Evolutionary conservation across 2,329 filamentous ascomycete species (phyloP).

Genomic region (Phaeosphaeriaceae sp.): DNA sequence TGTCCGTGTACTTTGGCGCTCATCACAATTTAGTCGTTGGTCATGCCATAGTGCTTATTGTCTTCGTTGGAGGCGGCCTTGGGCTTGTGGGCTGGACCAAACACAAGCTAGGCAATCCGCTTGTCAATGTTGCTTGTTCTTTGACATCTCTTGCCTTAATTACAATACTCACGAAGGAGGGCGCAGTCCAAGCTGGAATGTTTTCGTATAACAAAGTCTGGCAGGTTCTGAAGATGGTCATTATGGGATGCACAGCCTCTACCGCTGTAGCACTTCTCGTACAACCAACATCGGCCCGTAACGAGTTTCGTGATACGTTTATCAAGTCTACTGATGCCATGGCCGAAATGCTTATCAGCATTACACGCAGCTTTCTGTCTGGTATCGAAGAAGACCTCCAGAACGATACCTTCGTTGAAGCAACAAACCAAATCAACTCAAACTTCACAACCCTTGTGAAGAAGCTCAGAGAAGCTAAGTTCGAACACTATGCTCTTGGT

Average conservation of each 20-base stretch:
- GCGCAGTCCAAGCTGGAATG: slow-evolving; percentile 79
- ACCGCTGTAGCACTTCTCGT: slow-evolving; percentile 66
- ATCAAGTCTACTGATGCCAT: slow-evolving; percentile 75
- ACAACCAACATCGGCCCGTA: slow-evolving; percentile 78
- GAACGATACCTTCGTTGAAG: slow-evolving; percentile 67
- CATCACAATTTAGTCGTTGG: slow-evolving; percentile 72
- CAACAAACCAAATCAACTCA: slow-evolving; percentile 68
- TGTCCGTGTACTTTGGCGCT: slow-evolving; percentile 78
- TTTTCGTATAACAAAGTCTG: slow-evolving; percentile 87
- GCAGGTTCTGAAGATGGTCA: slow-evolving; percentile 62
- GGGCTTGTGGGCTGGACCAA: slow-evolving; percentile 90
- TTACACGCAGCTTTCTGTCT: slow-evolving; percentile 82
- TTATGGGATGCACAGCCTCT: slow-evolving; percentile 64
- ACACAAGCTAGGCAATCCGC: slow-evolving; percentile 75
- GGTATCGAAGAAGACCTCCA: slow-evolving; percentile 80
- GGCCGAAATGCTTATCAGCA: slow-evolving; percentile 80
- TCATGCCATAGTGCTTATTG: slow-evolving; percentile 77
- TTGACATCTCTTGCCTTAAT: slow-evolving; percentile 88
- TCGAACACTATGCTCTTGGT: slow-evolving; percentile 84
- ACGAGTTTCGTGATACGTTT: slow-evolving; percentile 74
- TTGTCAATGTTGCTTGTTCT: slow-evolving; percentile 81
- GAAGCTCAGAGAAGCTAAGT: slow-evolving; percentile 82
- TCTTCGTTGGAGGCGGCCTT: slow-evolving; percentile 85
- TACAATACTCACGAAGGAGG: slow-evolving; percentile 88
- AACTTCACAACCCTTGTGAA: slow-evolving; percentile 75